Evolutionary conservation across 768 basidiomycete species (phyloP).

Genomic region (Lentinula sp.): DNA sequence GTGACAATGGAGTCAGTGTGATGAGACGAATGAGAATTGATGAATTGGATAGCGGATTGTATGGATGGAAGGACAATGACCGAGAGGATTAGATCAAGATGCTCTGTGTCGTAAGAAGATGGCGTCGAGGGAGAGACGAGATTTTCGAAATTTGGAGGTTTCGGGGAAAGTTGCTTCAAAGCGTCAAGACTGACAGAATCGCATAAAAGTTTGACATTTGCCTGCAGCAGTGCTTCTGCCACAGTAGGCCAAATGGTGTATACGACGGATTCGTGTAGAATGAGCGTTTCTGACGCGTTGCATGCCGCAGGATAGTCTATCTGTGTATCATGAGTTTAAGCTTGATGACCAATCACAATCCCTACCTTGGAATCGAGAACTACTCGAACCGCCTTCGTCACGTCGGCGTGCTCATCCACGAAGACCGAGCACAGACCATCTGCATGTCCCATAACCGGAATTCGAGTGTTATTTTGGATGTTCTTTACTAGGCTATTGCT

Average conservation of each 20-base stretch:
- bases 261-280: slow-evolving; percentile 74
- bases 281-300: slow-evolving; percentile 85
- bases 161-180: slow-evolving; percentile 32
- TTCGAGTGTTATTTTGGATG: slow-evolving; percentile 87
- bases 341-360: slow-evolving; percentile 3
- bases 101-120: slow-evolving; percentile 81
- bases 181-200: slow-evolving; percentile 60
- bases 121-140: slow-evolving; percentile 49
- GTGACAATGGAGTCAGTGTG: slow-evolving; percentile 95
- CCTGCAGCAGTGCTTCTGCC: slow-evolving; percentile 62
- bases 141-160: slow-evolving; percentile 31
- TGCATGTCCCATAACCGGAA: slow-evolving; percentile 98
- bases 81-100: slow-evolving; percentile 80
- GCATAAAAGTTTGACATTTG: slow-evolving; percentile 74
- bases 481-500: slow-evolving; percentile 84
- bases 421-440: slow-evolving; percentile 93
- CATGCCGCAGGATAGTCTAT: slow-evolving; percentile 94
- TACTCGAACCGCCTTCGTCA: slow-evolving; percentile 75
- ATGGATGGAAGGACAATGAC: slow-evolving; percentile 73
- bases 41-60: slow-evolving; percentile 72
- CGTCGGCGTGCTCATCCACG: slow-evolving; percentile 76
- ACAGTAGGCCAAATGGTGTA: slow-evolving; percentile 76
- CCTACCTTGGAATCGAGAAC: slow-evolving; percentile 86
- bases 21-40: slow-evolving; percentile 90
- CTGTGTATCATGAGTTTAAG: slow-evolving; percentile 31